phyloP scores from a whole-genome alignment of 2,329 filamentous ascomycete genomes.

The Pestalotiopsis sp. region DNA sequence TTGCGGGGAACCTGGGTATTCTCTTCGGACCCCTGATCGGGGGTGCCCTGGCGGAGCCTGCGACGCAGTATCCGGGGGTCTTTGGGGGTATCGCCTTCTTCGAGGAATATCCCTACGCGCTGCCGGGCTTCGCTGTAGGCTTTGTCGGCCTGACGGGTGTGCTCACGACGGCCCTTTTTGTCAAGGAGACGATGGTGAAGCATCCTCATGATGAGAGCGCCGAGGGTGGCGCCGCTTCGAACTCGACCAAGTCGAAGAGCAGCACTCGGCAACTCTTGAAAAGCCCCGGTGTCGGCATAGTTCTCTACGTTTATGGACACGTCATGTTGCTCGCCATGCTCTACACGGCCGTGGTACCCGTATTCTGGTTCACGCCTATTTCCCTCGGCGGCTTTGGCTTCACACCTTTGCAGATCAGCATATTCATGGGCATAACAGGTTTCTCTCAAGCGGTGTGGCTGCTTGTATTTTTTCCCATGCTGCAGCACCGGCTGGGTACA shows the following conservation, averaged over 20 bases:
- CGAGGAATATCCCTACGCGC: conserved; percentile 65
- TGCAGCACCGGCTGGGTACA: conserved; percentile 70
- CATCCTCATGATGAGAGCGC: conserved; percentile 22
- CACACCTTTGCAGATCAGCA: conserved; percentile 62
- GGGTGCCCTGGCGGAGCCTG: conserved; percentile 70
- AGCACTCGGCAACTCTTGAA: conserved; percentile 59
- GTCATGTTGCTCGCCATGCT: conserved; percentile 70
- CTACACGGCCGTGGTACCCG: conserved; percentile 71
- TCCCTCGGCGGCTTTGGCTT: conserved; percentile 68
- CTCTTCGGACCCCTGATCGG: conserved; percentile 73
- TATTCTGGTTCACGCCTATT: conserved; percentile 69
- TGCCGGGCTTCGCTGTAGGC: conserved; percentile 63
- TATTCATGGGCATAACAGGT: conserved; percentile 67
- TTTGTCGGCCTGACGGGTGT: conserved; percentile 56
- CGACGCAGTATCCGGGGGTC: conserved; percentile 59
- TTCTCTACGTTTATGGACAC: conserved; percentile 68
- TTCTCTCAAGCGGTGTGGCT: conserved; percentile 72
- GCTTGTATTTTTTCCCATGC: conserved; percentile 67
- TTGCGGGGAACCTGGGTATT: conserved; percentile 74
- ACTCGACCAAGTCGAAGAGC: conserved; percentile 28
- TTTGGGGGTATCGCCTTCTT: conserved; percentile 64
- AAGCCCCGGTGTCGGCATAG: conserved; percentile 65
- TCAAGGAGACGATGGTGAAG: conserved; percentile 62
- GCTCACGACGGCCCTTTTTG: conserved; percentile 53
- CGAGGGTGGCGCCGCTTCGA: conserved; percentile 23